phyloP scores from a whole-genome alignment of 495 filamentous ascomycete species.

The Massariosphaeria phaeospora region DNA sequence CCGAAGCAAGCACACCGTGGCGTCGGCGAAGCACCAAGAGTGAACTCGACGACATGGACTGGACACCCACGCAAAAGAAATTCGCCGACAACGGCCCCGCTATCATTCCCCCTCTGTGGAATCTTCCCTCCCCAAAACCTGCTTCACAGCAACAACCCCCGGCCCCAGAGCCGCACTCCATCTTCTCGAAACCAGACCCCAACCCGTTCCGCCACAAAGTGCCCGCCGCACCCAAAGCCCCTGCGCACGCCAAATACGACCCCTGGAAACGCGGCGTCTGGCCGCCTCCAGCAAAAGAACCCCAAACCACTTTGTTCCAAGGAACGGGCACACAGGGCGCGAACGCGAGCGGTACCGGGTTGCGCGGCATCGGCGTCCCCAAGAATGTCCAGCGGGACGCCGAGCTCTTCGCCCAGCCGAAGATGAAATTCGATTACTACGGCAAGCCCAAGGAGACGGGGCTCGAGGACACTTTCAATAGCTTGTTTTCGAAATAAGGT shows the following conservation, averaged over 20 bases:
- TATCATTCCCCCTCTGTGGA: background rate
- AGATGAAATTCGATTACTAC: constrained; percentile 20
- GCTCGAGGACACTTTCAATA: constrained; percentile 20
- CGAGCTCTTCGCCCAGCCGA: constrained; percentile 11
- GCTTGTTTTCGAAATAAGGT: constrained; percentile 4
- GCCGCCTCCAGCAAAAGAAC: background rate
- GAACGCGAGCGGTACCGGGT: background rate
- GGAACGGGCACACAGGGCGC: background rate
- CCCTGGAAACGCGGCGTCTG: background rate
- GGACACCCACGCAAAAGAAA: constrained; percentile 57
- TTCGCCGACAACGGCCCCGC: background rate
- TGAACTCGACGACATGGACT: constrained; percentile 64
- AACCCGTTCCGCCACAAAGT: constrained; percentile 19
- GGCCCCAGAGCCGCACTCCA: constrained; percentile 8
- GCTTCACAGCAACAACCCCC: background rate
- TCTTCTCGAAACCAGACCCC: constrained; percentile 7
- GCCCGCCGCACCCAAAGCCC: constrained; percentile 2
- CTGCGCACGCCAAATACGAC: background rate
- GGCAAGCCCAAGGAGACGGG: constrained; percentile 12
- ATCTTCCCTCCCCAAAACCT: background rate
- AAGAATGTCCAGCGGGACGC: constrained; percentile 10
- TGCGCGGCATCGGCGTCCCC: background rate
- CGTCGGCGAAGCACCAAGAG: constrained; percentile 23
- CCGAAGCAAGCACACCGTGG: constrained; percentile 4
- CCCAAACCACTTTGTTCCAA: background rate